Evolutionary conservation across 768 basidiomycete species (phyloP).

Genomic region (Boletus rubescentipes): DNA sequence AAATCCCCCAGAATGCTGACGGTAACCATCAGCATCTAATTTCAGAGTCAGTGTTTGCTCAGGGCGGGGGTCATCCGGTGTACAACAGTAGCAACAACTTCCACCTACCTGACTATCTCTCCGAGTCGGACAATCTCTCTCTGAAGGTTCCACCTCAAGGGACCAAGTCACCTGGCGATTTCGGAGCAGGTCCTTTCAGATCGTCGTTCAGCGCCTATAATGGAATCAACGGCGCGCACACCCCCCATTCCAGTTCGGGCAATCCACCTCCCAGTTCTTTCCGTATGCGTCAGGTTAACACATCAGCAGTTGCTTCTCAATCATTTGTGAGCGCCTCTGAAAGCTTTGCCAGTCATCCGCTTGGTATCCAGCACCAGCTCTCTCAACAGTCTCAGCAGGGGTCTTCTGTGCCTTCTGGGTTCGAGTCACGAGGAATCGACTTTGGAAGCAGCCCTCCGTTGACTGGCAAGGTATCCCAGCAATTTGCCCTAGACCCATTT

Average conservation of each 20-base stretch:
- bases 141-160: constrained; percentile 33
- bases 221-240: constrained; percentile 25
- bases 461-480: constrained; percentile 28
- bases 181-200: constrained; percentile 36
- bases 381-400: constrained; percentile 37
- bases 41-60: constrained; percentile 32
- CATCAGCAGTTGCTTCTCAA: constrained; percentile 28
- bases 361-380: constrained; percentile 34
- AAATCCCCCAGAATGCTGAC: constrained; percentile 26
- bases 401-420: constrained; percentile 21
- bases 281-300: constrained; percentile 37
- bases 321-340: constrained; percentile 26
- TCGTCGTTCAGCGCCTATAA: constrained; percentile 37
- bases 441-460: constrained; percentile 31
- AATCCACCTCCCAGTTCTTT: constrained; percentile 33
- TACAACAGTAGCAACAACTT: constrained; percentile 41
- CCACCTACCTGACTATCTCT: constrained; percentile 35
- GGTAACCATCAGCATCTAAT: constrained; percentile 35
- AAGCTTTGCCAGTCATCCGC: constrained; percentile 26
- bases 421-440: constrained; percentile 33
- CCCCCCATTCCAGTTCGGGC: constrained; percentile 25
- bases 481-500: constrained; percentile 35
- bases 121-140: constrained; percentile 33
- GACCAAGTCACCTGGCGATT: constrained; percentile 33
- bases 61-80: constrained; percentile 36